A percentile compares a stretch with the other conserved stretches of the same genome.
These are phyloP conservation scores for Aspergillus transmontanensis DNA, from an alignment of 2,329 filamentous ascomycete species.

Conservation along the genomic window DNA sequence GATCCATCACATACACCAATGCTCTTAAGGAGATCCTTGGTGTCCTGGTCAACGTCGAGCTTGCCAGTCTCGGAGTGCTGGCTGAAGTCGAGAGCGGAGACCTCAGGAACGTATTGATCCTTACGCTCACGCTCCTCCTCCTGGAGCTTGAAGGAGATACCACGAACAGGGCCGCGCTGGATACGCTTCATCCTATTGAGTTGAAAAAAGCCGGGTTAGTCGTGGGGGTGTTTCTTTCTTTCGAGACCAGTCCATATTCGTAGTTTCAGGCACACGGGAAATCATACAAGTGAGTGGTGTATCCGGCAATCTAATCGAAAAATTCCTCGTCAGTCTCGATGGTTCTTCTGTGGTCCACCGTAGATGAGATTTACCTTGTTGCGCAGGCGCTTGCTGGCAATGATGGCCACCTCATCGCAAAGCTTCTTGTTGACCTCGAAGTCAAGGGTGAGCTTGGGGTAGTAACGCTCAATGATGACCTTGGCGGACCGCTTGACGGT, in stretches of 20 bases:
- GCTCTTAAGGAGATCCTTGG: constrained; percentile 98
- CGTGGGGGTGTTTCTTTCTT: not conserved
- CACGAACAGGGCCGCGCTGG: constrained; percentile 96
- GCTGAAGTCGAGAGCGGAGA: constrained; percentile 97
- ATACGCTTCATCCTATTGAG: constrained; percentile 87
- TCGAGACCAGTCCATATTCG: not conserved
- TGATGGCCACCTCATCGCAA: constrained; percentile 99
- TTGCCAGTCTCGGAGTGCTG: constrained; percentile 84
- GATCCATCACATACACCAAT: constrained; percentile 76
- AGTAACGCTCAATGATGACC: constrained; percentile 99
- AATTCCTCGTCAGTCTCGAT: constrained; percentile 1
- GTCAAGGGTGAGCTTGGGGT: constrained; percentile 96
- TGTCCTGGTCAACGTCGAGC: constrained; percentile 94
- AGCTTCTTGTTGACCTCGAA: constrained; percentile 99
- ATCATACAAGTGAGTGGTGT: constrained; percentile 78
- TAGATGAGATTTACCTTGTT: constrained; percentile 78
- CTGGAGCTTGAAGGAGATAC: constrained; percentile 99
- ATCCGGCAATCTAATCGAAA: constrained; percentile 78
- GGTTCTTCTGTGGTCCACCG: not conserved
- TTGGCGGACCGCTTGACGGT: constrained; percentile 88
- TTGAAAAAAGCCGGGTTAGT: constrained; percentile 2
- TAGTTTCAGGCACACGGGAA: constrained; percentile 4
- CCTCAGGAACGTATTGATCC: constrained; percentile 99
- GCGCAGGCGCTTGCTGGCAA: constrained; percentile 96
- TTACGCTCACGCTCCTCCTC: constrained; percentile 99